Evolutionary conservation across 2,329 filamentous ascomycete genomes (phyloP).

Genomic region (Fusarium nematophilum): DNA sequence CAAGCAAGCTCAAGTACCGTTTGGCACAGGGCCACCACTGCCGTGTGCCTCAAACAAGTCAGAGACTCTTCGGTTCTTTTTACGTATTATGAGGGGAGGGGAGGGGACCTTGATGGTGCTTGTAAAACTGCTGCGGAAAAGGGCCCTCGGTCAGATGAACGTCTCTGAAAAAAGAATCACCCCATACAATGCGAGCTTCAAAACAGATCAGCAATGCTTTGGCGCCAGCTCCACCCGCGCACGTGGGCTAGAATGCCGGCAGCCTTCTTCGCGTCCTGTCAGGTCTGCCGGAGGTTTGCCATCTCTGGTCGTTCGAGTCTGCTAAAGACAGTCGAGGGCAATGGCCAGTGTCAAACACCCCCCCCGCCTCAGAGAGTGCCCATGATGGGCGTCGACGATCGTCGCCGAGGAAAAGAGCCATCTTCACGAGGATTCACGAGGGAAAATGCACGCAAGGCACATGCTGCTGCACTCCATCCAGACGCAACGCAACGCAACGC

Average conservation of each 20-base stretch:
- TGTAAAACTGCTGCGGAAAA: conserved; percentile 1
- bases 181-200: conserved; percentile 19
- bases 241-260: conserved; percentile 44
- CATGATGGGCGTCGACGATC: too few relatives aligned
- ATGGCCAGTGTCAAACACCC: too few relatives aligned
- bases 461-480: too few relatives aligned
- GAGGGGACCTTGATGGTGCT: not conserved
- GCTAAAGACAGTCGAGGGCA: conserved; percentile 16
- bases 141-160: conserved; percentile 11
- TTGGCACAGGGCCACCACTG: conserved; percentile 16
- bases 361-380: too few relatives aligned
- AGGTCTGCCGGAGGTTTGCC: conserved; percentile 21
- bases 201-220: conserved; percentile 17
- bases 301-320: too few relatives aligned
- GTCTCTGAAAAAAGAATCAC: conserved; percentile 12
- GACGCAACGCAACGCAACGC: too few relatives aligned
- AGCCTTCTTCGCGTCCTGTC: conserved; percentile 28
- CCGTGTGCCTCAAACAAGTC: conserved; percentile 14
- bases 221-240: conserved; percentile 37
- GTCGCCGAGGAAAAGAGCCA: too few relatives aligned
- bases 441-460: too few relatives aligned
- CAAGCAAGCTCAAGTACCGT: conserved; percentile 35
- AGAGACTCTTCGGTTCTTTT: not conserved
- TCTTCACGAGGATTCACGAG: too few relatives aligned
- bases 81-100: not conserved